Evolutionary conservation across 257 asterid species (phyloP), one percentile per base, ranked within the genome.

Genomic region (Marsdenia floribunda): DNA sequence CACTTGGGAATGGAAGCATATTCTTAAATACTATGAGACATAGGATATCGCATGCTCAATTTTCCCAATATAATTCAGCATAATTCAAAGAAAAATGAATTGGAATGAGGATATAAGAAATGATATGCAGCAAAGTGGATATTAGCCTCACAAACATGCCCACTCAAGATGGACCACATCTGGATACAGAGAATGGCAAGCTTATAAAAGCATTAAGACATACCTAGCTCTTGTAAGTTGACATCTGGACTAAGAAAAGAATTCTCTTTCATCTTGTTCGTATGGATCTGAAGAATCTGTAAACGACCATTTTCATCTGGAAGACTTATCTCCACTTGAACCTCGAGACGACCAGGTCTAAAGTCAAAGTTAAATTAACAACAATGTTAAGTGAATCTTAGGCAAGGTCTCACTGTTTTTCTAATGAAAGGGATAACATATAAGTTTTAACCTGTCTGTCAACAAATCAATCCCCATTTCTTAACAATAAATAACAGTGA

Each of bases 271-370:
- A 94, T 92, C 92, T 92, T 90, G 89, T 81, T 90, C 63, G 99
- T 94, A 85, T 94, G 99, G 77, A 94, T 94, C 83, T 94, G 97
- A 76, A 95, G 98, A 79, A 94, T 95, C 85, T 95, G 99, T 67
- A 95, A 67, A 71, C 99, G 98, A 42, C 99, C 99, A 85, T 87
- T 90, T 86, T 95, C 99, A 83, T 95, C 98, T 63, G 99, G 99
- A 85, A 95, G 98, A 86, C 94, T 92, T 81, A 95, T 95, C 90
- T 95, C 99, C 80, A 95, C 97, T 90, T 88, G 98, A 82, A 95
- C 98, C 85, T 95, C 99, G 78, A 95, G 86, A 74, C 99, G 98
- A 59, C 99, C 98, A 79, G 98, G 98, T 88, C 99, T 95, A 82
- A 76, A 84, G 44, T 73, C 80, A 80, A 61, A 63, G 70, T 73